Evolutionary conservation across 139 green algal species (phyloP).

Genomic region (Chlorella sp.): DNA sequence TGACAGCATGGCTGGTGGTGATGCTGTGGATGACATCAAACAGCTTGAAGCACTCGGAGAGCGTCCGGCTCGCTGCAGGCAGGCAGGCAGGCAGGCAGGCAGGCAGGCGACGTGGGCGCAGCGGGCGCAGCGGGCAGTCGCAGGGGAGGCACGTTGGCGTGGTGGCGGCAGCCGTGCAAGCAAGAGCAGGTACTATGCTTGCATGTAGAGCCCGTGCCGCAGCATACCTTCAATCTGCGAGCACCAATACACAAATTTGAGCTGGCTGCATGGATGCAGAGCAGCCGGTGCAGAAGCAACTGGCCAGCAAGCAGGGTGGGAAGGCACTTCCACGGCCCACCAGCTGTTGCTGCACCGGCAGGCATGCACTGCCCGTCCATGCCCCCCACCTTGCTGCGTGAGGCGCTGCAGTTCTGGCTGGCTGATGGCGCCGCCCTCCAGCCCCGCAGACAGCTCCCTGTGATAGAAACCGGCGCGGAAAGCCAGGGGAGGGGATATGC

Average conservation of each 20-base stretch:
- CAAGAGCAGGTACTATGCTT: no score
- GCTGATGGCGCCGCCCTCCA: conserved; percentile 17
- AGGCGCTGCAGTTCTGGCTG: conserved; percentile 47
- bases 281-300: neutral
- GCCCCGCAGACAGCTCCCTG: conserved; percentile 55
- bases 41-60: conserved; percentile 80
- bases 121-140: no score
- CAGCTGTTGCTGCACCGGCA: no score
- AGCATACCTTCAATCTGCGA: no score
- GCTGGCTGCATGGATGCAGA: neutral
- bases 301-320: neutral
- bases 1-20: conserved; percentile 69
- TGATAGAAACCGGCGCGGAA: conserved; percentile 21
- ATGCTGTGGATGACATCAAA: conserved; percentile 82
- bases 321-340: no score
- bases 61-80: conserved; percentile 27
- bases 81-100: neutral
- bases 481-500: neutral
- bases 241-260: neutral
- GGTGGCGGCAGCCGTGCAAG: no score
- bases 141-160: neutral
- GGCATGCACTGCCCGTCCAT: neutral
- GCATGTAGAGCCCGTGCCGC: no score
- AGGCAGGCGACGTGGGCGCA: no score
- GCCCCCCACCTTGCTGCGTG: conserved; percentile 39